Evolutionary conservation across 2,329 filamentous ascomycete genomes (phyloP).

Genomic region (Ustulina deusta): DNA sequence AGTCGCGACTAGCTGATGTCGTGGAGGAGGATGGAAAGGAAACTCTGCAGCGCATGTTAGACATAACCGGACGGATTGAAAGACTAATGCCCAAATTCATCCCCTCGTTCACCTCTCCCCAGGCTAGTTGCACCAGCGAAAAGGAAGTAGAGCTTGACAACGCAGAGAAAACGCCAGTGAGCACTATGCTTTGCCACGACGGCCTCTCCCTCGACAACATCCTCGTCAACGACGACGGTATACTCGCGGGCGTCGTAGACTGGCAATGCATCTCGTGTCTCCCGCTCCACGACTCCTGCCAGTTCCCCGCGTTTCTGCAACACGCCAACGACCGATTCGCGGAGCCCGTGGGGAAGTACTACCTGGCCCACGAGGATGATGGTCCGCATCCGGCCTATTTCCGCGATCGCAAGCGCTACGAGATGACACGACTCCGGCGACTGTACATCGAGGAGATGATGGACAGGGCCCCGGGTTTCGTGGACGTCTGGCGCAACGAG

Average conservation of each 20-base stretch:
- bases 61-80: constrained; percentile 41
- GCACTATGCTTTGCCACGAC: constrained; percentile 50
- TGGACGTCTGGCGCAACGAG: constrained; percentile 37
- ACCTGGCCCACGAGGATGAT: constrained; percentile 15
- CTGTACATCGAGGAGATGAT: constrained; percentile 46
- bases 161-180: constrained; percentile 20
- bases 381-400: constrained; percentile 36
- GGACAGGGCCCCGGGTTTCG: constrained; percentile 41
- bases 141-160: constrained; percentile 5
- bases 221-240: constrained; percentile 50
- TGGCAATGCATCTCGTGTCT: constrained; percentile 52
- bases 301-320: constrained; percentile 50
- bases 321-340: constrained; percentile 38
- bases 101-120: neutral
- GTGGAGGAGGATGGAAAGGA: constrained; percentile 25
- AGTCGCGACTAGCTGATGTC: constrained; percentile 19
- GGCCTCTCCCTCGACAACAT: constrained; percentile 52
- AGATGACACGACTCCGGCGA: constrained; percentile 45
- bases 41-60: constrained; percentile 35
- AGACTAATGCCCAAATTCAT: constrained; percentile 40
- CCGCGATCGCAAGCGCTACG: constrained; percentile 39
- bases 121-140: neutral
- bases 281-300: constrained; percentile 50
- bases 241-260: constrained; percentile 50
- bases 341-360: constrained; percentile 33